Percentiles rank a stretch among this genome's conserved stretches.
Conservation (phyloP, 2,329 filamentous ascomycete genomes). For the Botrytis fragariae region DNA sequence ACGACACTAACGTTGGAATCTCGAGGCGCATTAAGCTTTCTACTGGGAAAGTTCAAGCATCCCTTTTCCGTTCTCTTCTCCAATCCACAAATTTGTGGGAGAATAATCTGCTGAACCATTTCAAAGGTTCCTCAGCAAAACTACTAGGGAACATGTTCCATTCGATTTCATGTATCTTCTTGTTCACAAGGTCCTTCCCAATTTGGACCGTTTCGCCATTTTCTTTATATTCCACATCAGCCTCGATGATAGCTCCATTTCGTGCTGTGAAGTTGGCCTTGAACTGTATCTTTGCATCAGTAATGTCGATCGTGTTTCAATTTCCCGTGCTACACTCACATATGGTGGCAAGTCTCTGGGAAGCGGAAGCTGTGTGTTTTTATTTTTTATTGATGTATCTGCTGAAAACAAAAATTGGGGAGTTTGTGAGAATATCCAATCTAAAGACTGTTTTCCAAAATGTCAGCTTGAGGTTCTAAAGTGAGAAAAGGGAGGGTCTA, state of each 20-base stretch:
- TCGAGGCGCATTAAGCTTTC: background rate
- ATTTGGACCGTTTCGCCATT: background rate
- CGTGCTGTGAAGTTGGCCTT: conserved; percentile 27
- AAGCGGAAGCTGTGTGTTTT: background rate
- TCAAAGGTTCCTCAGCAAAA: background rate
- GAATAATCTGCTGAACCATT: conserved; percentile 10
- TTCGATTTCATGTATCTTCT: conserved; percentile 49
- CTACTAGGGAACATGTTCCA: conserved; percentile 34
- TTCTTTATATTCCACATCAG: conserved; percentile 15
- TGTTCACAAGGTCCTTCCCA: conserved; percentile 2
- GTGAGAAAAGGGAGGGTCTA: background rate
- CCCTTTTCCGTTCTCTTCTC: background rate
- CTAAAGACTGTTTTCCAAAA: conserved; percentile 47
- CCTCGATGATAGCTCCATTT: conserved; percentile 30
- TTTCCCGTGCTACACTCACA: conserved; percentile 5
- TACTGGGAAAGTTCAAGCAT: background rate
- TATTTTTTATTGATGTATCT: conserved; percentile 40
- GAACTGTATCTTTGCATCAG: conserved; percentile 22
- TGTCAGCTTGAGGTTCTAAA: conserved; percentile 30
- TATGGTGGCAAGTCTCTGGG: conserved; percentile 11
- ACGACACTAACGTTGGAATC: background rate
- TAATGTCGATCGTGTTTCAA: background rate
- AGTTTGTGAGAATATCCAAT: conserved; percentile 84
- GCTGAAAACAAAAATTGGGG: conserved; percentile 74
- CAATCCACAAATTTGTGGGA: background rate